Conservation (phyloP, 2,329 filamentous ascomycete genomes). For the Botrytis tulipae region DNA sequence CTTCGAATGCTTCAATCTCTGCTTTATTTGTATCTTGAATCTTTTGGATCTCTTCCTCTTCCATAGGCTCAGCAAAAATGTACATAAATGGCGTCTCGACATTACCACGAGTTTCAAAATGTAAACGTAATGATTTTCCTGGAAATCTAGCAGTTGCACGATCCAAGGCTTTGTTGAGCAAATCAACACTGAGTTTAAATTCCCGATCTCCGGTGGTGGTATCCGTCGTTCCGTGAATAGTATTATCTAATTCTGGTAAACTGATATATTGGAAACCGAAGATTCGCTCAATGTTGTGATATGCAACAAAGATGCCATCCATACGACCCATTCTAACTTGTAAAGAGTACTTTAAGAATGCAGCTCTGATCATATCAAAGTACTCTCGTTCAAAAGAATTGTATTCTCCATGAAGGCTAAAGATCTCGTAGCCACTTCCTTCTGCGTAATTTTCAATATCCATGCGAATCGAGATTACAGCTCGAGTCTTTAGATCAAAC, state of each 20-base stretch:
- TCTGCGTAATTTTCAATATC: slow-evolving; percentile 68
- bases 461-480: slow-evolving; percentile 90
- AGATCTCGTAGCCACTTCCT: slow-evolving; percentile 85
- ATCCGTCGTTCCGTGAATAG: slow-evolving; percentile 76
- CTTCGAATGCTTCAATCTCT: slow-evolving; percentile 68
- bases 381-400: slow-evolving; percentile 95
- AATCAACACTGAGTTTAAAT: slow-evolving; percentile 74
- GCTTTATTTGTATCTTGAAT: slow-evolving; percentile 70
- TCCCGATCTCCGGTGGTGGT: slow-evolving; percentile 72
- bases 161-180: slow-evolving; percentile 79
- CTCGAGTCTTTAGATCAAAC: slow-evolving; percentile 94
- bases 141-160: slow-evolving; percentile 74
- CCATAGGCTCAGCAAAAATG: slow-evolving; percentile 84
- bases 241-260: slow-evolving; percentile 81
- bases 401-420: slow-evolving; percentile 69
- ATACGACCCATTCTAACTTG: slow-evolving; percentile 97
- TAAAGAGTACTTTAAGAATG: slow-evolving; percentile 93
- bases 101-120: slow-evolving; percentile 71
- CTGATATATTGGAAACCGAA: slow-evolving; percentile 97
- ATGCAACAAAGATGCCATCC: slow-evolving; percentile 98
- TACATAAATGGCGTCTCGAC: slow-evolving; percentile 67
- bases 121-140: slow-evolving; percentile 70
- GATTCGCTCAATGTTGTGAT: slow-evolving; percentile 89
- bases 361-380: slow-evolving; percentile 92
- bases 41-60: slow-evolving; percentile 64